phyloP scores from a whole-genome alignment of 176 grass and related monocot species.

The Carex scoparia region DNA sequence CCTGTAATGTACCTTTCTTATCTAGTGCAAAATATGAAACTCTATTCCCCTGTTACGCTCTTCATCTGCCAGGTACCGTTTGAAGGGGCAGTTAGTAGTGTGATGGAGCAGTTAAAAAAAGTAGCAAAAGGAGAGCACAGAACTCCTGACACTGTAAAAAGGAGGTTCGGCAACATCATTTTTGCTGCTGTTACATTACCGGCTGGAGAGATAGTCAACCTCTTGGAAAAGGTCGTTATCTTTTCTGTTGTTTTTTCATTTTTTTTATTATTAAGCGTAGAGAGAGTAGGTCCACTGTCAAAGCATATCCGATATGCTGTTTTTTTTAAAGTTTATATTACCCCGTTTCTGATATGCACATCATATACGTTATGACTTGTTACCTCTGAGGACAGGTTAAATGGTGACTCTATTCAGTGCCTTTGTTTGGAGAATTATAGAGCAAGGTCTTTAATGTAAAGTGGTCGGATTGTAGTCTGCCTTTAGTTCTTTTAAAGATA shows the following conservation, averaged over 20 bases:
- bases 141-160: conserved; percentile 54
- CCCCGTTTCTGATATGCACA: background rate
- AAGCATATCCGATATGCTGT: background rate
- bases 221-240: conserved; percentile 57
- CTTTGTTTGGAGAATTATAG: background rate
- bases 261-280: background rate
- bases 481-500: background rate
- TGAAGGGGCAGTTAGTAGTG: conserved; percentile 75
- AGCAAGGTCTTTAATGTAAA: background rate
- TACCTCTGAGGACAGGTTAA: background rate
- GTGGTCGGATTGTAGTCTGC: background rate
- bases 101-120: conserved; percentile 72
- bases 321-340: background rate
- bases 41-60: background rate
- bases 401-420: background rate
- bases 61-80: conserved; percentile 71
- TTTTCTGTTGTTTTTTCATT: background rate
- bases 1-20: background rate
- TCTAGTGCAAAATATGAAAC: background rate
- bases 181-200: conserved; percentile 75
- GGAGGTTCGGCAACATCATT: conserved; percentile 80
- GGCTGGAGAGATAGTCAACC: conserved; percentile 41
- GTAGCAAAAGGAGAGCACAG: conserved; percentile 67
- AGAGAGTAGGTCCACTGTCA: background rate
- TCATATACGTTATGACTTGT: background rate